phyloP scores from a whole-genome alignment of 768 basidiomycete species.

The Hypholoma fasciculare region DNA sequence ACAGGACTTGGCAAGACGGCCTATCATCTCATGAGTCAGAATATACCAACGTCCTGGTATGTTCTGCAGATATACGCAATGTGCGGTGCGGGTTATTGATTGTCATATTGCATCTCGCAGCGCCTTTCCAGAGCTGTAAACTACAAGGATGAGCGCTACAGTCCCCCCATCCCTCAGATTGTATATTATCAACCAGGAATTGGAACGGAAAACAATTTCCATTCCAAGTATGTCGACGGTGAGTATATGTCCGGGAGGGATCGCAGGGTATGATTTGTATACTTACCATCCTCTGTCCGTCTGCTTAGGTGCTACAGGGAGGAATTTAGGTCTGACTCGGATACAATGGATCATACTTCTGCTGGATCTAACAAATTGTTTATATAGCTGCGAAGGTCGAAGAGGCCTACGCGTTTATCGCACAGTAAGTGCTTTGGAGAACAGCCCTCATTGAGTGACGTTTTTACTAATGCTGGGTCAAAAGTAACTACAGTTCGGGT shows the following conservation, averaged over 20 bases:
- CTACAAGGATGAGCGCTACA: constrained; percentile 44
- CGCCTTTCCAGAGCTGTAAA: constrained; percentile 54
- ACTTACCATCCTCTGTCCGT: constrained; percentile 2
- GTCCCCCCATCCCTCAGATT: constrained; percentile 52
- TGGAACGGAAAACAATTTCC: constrained; percentile 54
- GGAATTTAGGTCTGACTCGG: constrained; percentile 58
- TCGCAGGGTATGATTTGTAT: not conserved
- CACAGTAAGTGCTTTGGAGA: constrained; percentile 52
- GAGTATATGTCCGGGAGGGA: constrained; percentile 6
- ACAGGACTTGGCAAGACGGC: constrained; percentile 76
- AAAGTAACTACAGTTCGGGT: constrained; percentile 68
- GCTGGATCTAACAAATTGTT: not conserved
- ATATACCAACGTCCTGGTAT: constrained; percentile 59
- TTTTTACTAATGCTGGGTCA: not conserved
- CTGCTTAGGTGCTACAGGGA: constrained; percentile 59
- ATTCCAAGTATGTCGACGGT: constrained; percentile 65
- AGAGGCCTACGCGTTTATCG: constrained; percentile 79
- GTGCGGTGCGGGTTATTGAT: not conserved
- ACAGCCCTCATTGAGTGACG: not conserved
- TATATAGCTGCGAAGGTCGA: constrained; percentile 67
- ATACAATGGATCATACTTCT: constrained; percentile 1
- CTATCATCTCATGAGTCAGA: constrained; percentile 41
- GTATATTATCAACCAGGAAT: constrained; percentile 69
- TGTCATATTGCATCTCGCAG: constrained; percentile 25
- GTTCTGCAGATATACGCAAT: constrained; percentile 8